Base-by-base conservation (phyloP, 2,329 filamentous ascomycete genomes). In the Botrytis elliptica region DNA sequence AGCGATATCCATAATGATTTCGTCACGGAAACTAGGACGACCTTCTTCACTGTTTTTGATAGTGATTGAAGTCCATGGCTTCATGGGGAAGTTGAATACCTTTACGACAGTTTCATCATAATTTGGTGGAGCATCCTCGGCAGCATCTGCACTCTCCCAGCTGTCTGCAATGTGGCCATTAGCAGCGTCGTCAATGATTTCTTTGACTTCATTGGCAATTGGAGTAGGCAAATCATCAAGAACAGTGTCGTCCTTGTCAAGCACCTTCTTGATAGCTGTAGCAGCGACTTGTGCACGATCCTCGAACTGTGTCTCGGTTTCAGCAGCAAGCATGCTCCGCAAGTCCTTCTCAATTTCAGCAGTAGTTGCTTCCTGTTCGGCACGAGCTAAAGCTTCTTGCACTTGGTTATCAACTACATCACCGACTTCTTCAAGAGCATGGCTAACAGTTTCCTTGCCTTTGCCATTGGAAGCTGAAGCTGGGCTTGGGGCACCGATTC, bases 81-180 rank as follows among this genome's bases (percentile, higher is more conserved):
- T 93, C 91, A 99, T 94, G 25, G 96, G 96, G 82, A 99, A 97
- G 82, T 97, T 97, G 85, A 93, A 96, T 65, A 98, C 95, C 81
- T 89, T 91, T 77, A 97, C 90, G 40, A 90, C 87, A 64, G 86
- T 84, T 6, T 88, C 83, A 70, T 89, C 87, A 77, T 92, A 90
- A 81, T 94, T 92, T 49, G 89, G 88, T 65, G 88, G 85, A 33
- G 87, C 22, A 55, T 73, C 85, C 76, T 91, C 90, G 72, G 89
- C 89, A 72, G 89, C 89, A 79, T 95, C 93, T 6, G 92, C 93
- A 76, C 91, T 97, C 85, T 97, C 94, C 94, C 94, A 97, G 83
- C 91, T 95, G 77, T 97, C 94, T n/a, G 90, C 92, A 65, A 94
- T 86, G 36, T 86, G 82, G 69, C 83, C 85, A 57, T 87, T 84